Conservation (phyloP, 2,329 filamentous ascomycete species). For the Colletotrichum coccodes region DNA sequence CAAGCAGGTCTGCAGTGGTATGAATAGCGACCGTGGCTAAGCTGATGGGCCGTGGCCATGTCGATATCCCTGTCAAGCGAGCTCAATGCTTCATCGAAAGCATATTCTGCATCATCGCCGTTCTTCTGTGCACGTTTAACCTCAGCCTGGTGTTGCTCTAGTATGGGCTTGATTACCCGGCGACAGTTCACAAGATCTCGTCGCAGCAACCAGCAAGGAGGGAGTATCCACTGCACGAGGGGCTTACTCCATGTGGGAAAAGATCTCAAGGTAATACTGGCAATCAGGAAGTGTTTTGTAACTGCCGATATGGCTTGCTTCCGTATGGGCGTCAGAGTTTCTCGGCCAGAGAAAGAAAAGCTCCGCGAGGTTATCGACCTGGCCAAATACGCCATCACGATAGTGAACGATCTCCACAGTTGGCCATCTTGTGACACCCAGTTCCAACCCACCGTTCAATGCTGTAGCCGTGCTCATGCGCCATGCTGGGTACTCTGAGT, state of each 20-base stretch:
- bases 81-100: background rate
- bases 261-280: background rate
- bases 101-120: background rate
- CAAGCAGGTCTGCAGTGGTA: background rate
- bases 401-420: constrained; percentile 10
- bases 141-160: background rate
- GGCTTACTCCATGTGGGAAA: background rate
- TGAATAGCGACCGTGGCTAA: background rate
- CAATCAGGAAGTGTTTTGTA: background rate
- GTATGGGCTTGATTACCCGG: background rate
- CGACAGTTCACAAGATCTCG: background rate
- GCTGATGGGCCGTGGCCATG: background rate
- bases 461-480: background rate
- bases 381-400: constrained; percentile 3
- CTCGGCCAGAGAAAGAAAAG: background rate
- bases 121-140: background rate
- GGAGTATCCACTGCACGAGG: background rate
- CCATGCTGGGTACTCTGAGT: background rate
- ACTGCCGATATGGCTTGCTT: background rate
- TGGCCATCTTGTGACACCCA: constrained; percentile 6
- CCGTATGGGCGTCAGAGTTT: background rate
- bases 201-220: background rate
- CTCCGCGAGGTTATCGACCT: background rate
- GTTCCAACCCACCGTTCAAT: background rate
- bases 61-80: background rate